phyloP scores from a whole-genome alignment of 768 basidiomycete genomes.

The Phaeotremella fagi region DNA sequence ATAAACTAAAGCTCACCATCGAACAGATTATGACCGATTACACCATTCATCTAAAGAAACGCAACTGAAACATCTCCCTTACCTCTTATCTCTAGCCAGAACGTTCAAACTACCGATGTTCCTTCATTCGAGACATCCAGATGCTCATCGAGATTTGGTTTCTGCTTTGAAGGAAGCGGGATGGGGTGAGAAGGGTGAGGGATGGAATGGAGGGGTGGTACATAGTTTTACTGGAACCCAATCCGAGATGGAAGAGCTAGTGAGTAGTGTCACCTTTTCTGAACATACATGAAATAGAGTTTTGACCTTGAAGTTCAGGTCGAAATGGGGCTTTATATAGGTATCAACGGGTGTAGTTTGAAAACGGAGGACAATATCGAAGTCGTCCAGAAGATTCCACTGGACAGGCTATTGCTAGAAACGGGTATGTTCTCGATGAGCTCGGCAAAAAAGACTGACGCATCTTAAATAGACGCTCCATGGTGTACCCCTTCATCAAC shows the following conservation, averaged over 20 bases:
- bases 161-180: slow-evolving; percentile 62
- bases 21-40: slow-evolving; percentile 68
- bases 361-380: slow-evolving; percentile 66
- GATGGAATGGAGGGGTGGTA: slow-evolving; percentile 68
- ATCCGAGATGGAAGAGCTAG: slow-evolving; percentile 63
- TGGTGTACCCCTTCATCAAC: slow-evolving; percentile 44
- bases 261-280: slow-evolving; percentile 47
- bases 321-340: slow-evolving; percentile 67
- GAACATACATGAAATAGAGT: neutral
- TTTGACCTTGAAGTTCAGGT: slow-evolving; percentile 51
- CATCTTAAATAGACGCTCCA: slow-evolving; percentile 36
- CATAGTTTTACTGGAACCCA: slow-evolving; percentile 72
- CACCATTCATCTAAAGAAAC: slow-evolving; percentile 60
- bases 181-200: slow-evolving; percentile 55
- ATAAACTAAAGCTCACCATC: too few relatives aligned
- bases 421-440: slow-evolving; percentile 55
- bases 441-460: neutral
- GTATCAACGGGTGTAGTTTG: slow-evolving; percentile 71
- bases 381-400: slow-evolving; percentile 57
- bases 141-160: slow-evolving; percentile 69
- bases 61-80: slow-evolving; percentile 63
- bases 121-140: slow-evolving; percentile 62
- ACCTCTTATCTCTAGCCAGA: slow-evolving; percentile 64
- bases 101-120: slow-evolving; percentile 71
- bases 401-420: slow-evolving; percentile 64